A percentile compares a stretch with the other conserved stretches of the same genome.
Evolutionary conservation across 768 basidiomycete genomes (phyloP).

Genomic region (Stropharia rugosoannulata): DNA sequence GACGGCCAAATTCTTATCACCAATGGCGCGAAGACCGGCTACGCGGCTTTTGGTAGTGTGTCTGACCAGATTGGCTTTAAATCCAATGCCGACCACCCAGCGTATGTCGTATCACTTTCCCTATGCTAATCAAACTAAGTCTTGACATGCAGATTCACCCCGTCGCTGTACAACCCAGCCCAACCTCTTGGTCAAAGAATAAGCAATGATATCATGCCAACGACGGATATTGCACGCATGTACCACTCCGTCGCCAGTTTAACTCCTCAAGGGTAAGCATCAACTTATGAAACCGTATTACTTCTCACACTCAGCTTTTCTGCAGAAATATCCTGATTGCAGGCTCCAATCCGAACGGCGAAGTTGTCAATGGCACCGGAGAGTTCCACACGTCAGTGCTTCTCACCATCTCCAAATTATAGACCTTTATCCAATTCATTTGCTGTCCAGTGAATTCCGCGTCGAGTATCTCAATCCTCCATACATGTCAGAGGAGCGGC

Average conservation of each 20-base stretch:
- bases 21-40: conserved; percentile 42
- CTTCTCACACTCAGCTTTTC: not conserved
- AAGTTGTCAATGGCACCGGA: conserved; percentile 24
- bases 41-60: conserved; percentile 38
- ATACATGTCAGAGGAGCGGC: conserved; percentile 36
- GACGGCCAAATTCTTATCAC: conserved; percentile 44
- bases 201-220: conserved; percentile 42
- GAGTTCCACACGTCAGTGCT: conserved; percentile 23
- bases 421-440: conserved; percentile 4
- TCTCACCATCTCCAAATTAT: conserved; percentile 11
- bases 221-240: conserved; percentile 45
- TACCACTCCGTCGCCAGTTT: conserved; percentile 63
- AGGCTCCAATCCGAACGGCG: conserved; percentile 46
- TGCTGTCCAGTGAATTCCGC: conserved; percentile 35
- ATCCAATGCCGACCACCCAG: conserved; percentile 29
- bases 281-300: too few relatives aligned
- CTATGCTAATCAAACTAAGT: too few relatives aligned
- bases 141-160: conserved; percentile 27
- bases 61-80: conserved; percentile 20
- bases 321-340: conserved; percentile 31
- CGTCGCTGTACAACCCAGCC: conserved; percentile 46
- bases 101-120: conserved; percentile 13
- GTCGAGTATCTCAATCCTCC: conserved; percentile 42
- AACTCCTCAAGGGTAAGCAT: conserved; percentile 34
- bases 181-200: conserved; percentile 38